Evolutionary conservation across 345 rosid species (phyloP).

Genomic region (Salix brachista): DNA sequence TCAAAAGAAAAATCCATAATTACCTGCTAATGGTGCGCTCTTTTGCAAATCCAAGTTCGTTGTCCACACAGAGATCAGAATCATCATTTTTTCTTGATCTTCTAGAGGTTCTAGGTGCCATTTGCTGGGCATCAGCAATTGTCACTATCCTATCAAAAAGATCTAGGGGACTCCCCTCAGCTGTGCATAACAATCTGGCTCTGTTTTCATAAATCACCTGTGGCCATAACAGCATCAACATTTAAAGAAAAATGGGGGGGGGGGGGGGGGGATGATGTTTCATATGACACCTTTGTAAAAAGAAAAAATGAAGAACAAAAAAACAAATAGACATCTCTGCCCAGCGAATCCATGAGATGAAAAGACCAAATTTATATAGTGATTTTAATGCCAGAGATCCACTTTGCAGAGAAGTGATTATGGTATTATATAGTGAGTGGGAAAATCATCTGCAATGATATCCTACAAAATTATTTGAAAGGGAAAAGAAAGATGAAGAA

Average conservation of each 20-base stretch:
- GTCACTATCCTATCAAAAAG: slow-evolving; percentile 69
- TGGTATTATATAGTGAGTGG: background rate
- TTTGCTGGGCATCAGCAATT: slow-evolving; percentile 64
- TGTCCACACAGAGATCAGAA: slow-evolving; percentile 81
- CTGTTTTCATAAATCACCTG: slow-evolving; percentile 96
- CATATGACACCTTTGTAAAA: background rate
- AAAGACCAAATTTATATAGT: too few species aligned
- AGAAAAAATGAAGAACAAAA: background rate
- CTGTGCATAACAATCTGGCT: slow-evolving; percentile 77
- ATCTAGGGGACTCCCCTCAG: slow-evolving; percentile 75
- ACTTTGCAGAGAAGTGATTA: too few species aligned
- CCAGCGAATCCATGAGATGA: too few species aligned
- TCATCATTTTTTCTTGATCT: slow-evolving; percentile 81
- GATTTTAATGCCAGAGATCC: too few species aligned
- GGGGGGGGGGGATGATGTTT: too few species aligned
- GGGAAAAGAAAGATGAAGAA: background rate
- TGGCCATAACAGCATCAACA: background rate
- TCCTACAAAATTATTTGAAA: background rate
- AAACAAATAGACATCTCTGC: too few species aligned
- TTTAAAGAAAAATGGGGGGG: background rate
- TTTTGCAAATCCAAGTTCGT: slow-evolving; percentile 92
- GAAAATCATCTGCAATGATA: background rate
- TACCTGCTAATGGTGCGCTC: slow-evolving; percentile 98
- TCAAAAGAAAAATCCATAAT: background rate
- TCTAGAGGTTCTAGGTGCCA: slow-evolving; percentile 76